These are phyloP conservation scores for Phytophthora idaei DNA, from an alignment of 352 stramenopile species.

Conservation along the genomic window DNA sequence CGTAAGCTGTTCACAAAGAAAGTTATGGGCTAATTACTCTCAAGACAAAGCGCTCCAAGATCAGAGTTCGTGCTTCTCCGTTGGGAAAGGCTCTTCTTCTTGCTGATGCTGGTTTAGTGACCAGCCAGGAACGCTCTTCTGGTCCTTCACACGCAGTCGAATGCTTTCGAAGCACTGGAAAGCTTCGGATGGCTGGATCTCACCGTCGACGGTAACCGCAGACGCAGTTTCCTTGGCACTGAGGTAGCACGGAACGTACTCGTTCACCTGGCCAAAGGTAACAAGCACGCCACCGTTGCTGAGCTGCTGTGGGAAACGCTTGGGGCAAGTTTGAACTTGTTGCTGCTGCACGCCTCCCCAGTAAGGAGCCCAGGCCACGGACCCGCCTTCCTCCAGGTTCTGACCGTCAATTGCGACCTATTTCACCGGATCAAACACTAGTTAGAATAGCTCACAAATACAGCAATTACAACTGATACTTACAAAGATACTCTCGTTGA, in stretches of 20 bases:
- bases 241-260: slow-evolving; percentile 80
- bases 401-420: slow-evolving; percentile 83
- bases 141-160: slow-evolving; percentile 82
- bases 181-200: slow-evolving; percentile 38
- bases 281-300: slow-evolving; percentile 75
- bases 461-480: slow-evolving; percentile 8
- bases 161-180: slow-evolving; percentile 82
- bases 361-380: slow-evolving; percentile 75
- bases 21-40: slow-evolving; percentile 22
- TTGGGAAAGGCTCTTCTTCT: slow-evolving; percentile 26
- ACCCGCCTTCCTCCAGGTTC: slow-evolving; percentile 75
- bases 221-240: slow-evolving; percentile 38
- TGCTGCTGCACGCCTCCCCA: slow-evolving; percentile 68
- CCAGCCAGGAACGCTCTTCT: slow-evolving; percentile 81
- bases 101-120: slow-evolving; percentile 54
- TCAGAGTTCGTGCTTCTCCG: slow-evolving; percentile 48
- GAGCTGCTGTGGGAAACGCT: slow-evolving; percentile 63
- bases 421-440: background rate
- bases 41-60: slow-evolving; percentile 12
- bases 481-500: slow-evolving; percentile 86
- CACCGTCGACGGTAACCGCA: slow-evolving; percentile 35
- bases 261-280: slow-evolving; percentile 71
- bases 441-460: background rate
- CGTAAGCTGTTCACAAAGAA: slow-evolving; percentile 28
- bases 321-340: slow-evolving; percentile 43